Percentiles rank a stretch among this genome's conserved stretches.
Conservation (phyloP, 2,329 filamentous ascomycete genomes). For the Epichloe elymi region DNA sequence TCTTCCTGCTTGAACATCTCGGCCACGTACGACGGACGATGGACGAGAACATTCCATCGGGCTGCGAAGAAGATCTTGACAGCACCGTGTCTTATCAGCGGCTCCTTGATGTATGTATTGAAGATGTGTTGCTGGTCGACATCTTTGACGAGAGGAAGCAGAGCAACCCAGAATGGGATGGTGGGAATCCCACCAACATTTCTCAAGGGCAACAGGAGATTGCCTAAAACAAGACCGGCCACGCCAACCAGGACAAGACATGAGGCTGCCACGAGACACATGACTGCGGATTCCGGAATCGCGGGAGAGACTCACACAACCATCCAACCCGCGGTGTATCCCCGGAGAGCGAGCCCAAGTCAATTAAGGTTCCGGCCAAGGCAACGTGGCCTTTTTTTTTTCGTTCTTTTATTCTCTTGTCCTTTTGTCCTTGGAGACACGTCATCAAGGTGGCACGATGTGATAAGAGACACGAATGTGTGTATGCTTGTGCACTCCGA, state of each 20-base stretch:
- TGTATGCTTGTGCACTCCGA: neutral
- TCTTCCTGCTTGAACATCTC: constrained; percentile 24
- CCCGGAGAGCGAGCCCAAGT: neutral
- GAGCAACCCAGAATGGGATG: constrained; percentile 29
- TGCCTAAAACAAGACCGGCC: neutral
- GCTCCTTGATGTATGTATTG: constrained; percentile 23
- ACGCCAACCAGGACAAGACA: neutral
- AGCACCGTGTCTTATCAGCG: constrained; percentile 26
- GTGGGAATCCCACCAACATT: constrained; percentile 25
- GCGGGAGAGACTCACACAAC: neutral
- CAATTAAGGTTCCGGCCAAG: neutral
- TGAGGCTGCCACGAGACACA: neutral
- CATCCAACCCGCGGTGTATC: neutral
- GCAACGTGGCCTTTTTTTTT: no score
- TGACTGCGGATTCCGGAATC: neutral
- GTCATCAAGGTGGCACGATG: neutral
- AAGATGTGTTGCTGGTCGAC: constrained; percentile 30
- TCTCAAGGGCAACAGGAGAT: constrained; percentile 12
- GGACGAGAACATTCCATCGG: constrained; percentile 34
- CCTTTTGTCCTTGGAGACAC: neutral
- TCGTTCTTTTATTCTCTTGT: neutral
- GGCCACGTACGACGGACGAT: constrained; percentile 27
- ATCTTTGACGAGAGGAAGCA: constrained; percentile 27
- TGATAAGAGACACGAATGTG: neutral
- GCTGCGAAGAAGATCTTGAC: constrained; percentile 36